These are phyloP conservation scores for Solanum chilense DNA, from an alignment of 257 asterid species.

Conservation along the genomic window DNA sequence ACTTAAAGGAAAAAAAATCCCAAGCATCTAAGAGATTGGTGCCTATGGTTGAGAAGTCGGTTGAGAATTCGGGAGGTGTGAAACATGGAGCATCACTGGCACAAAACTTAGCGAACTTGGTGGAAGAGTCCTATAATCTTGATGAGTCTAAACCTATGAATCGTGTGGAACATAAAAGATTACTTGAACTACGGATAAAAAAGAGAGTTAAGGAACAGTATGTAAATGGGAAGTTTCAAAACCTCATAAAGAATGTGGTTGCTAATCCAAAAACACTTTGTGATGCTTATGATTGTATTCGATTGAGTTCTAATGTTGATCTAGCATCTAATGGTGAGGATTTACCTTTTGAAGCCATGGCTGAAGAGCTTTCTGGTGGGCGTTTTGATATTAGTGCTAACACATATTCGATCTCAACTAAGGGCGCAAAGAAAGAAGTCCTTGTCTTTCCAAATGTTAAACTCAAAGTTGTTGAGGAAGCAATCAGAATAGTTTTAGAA, in stretches of 20 bases:
- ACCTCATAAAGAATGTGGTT: slow-evolving; percentile 62
- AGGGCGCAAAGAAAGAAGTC: slow-evolving; percentile 51
- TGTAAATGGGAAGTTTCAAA: slow-evolving; percentile 50
- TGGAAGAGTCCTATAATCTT: slow-evolving; percentile 49
- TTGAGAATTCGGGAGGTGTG: not conserved
- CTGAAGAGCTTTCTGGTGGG: slow-evolving; percentile 59
- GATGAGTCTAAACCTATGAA: slow-evolving; percentile 30
- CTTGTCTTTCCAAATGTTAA: slow-evolving; percentile 59
- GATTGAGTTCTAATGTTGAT: slow-evolving; percentile 55
- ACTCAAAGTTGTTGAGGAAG: slow-evolving; percentile 74
- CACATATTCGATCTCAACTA: slow-evolving; percentile 47
- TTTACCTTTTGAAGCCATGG: slow-evolving; percentile 59
- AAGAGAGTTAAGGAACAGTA: slow-evolving; percentile 78
- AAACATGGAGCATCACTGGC: slow-evolving; percentile 19
- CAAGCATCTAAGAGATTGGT: not conserved
- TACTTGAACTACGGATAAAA: slow-evolving; percentile 61
- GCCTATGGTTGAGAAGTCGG: not conserved
- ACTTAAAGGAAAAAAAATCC: not conserved
- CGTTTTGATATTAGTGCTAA: slow-evolving; percentile 49
- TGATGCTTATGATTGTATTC: slow-evolving; percentile 72
- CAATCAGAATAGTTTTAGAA: slow-evolving; percentile 69
- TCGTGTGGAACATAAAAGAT: slow-evolving; percentile 45
- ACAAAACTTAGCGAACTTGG: slow-evolving; percentile 61
- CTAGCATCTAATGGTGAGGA: slow-evolving; percentile 25
- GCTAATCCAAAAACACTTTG: slow-evolving; percentile 56